Conservation (phyloP, 1,139 yeast genomes). For the Geotrichum reessii region DNA sequence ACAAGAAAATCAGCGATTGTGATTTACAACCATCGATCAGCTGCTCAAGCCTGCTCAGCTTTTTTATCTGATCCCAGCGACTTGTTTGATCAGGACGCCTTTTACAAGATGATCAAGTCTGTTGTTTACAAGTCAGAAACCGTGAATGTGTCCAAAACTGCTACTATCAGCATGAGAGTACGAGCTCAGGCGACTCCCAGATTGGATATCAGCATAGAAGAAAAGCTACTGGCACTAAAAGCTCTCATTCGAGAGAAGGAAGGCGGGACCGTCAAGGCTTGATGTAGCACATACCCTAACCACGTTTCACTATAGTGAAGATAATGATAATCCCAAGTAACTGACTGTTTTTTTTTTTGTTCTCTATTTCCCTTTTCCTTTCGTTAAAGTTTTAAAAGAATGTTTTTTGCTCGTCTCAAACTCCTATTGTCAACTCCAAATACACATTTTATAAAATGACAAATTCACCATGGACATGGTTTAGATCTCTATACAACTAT, state of each 20-base stretch:
- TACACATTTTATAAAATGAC: neutral
- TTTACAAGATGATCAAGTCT: constrained; percentile 6
- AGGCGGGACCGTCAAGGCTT: neutral
- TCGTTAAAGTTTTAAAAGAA: neutral
- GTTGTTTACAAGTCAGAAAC: constrained; percentile 4
- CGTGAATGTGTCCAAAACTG: neutral
- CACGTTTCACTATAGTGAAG: neutral
- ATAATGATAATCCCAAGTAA: neutral
- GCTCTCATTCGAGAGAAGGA: neutral
- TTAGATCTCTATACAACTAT: constrained; percentile 28
- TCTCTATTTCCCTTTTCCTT: neutral
- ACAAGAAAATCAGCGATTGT: constrained; percentile 4
- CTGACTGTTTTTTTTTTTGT: neutral
- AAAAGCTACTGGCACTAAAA: constrained; percentile 2
- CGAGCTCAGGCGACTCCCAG: constrained; percentile 1
- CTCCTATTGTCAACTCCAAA: neutral
- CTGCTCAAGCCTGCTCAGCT: constrained; percentile 13
- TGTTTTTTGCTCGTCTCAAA: neutral
- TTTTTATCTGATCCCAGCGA: constrained; percentile 8
- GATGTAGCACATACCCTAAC: constrained; percentile 1
- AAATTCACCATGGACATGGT: constrained; percentile 27
- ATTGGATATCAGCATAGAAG: neutral
- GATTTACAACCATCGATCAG: constrained; percentile 1
- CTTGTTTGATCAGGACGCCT: constrained; percentile 6
- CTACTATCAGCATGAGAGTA: neutral